A percentile compares a stretch with the other conserved stretches of the same genome.
phyloP scores from a whole-genome alignment of 441 rosid genomes.

The Raphanus hybrid region DNA sequence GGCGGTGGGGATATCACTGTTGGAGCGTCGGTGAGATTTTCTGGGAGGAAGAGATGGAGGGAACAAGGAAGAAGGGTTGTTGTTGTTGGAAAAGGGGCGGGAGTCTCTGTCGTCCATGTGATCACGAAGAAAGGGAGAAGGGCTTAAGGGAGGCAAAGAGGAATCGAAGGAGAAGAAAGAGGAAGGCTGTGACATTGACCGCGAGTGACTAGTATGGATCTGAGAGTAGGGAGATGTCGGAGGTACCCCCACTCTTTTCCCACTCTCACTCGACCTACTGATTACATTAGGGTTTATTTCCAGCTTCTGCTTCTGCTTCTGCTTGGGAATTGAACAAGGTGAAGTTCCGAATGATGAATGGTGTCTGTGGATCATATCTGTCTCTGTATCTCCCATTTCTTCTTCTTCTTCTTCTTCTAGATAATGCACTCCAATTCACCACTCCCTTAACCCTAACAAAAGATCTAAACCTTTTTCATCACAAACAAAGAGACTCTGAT shows the following conservation, averaged over 20 bases:
- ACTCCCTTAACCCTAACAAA: background rate
- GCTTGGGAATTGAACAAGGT: conserved; percentile 55
- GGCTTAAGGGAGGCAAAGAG: conserved; percentile 68
- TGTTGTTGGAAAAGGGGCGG: conserved; percentile 35
- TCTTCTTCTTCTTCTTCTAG: conserved; percentile 11
- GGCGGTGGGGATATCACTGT: conserved; percentile 83
- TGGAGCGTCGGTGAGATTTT: conserved; percentile 86
- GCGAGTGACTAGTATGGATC: conserved; percentile 73
- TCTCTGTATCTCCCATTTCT: conserved; percentile 73
- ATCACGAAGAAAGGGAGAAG: conserved; percentile 56
- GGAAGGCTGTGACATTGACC: conserved; percentile 88
- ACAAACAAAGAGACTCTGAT: background rate
- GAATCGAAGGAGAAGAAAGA: conserved; percentile 79
- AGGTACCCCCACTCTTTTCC: conserved; percentile 75
- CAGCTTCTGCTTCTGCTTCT: conserved; percentile 36
- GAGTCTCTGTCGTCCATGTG: conserved; percentile 23
- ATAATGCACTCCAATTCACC: conserved; percentile 16
- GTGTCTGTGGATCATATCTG: conserved; percentile 76
- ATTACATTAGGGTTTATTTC: conserved; percentile 50
- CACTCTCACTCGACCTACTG: conserved; percentile 40
- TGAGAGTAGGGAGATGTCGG: conserved; percentile 90
- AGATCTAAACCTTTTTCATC: conserved; percentile 15
- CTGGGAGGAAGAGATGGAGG: conserved; percentile 82
- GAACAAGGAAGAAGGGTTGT: conserved; percentile 50
- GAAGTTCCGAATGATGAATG: conserved; percentile 45